Evolutionary conservation across 1,284 basidiomycete species (phyloP).

Genomic region (Rhodotorula glutinis): DNA sequence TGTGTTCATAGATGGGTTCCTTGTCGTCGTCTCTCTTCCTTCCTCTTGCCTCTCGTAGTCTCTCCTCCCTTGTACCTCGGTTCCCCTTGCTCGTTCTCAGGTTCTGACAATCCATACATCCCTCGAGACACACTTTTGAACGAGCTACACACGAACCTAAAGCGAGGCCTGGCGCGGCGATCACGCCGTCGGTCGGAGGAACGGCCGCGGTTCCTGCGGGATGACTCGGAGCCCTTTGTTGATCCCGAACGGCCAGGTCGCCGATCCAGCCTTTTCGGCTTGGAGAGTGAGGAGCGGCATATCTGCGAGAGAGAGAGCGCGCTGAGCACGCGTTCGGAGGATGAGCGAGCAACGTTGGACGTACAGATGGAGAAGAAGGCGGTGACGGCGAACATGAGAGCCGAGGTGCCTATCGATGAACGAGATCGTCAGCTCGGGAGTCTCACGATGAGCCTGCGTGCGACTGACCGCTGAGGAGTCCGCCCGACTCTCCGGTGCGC

Average conservation of each 20-base stretch:
- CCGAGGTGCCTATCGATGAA: constrained; percentile 3
- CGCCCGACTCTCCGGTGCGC: constrained; percentile 3
- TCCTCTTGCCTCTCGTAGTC: too few relatives aligned
- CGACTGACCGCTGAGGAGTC: constrained; percentile 18
- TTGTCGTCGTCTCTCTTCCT: too few relatives aligned
- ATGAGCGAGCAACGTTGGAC: background rate
- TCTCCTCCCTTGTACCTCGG: too few relatives aligned
- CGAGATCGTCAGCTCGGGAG: background rate
- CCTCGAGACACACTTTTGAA: too few relatives aligned
- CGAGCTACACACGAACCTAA: too few relatives aligned
- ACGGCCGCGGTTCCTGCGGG: background rate
- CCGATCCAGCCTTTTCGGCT: constrained; percentile 11
- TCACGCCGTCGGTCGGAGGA: background rate
- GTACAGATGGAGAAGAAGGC: constrained; percentile 21
- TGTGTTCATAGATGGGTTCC: too few relatives aligned
- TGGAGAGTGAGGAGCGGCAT: constrained; percentile 16
- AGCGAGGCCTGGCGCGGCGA: too few relatives aligned
- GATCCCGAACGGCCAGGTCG: constrained; percentile 17
- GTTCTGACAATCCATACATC: too few relatives aligned
- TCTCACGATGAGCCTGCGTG: too few relatives aligned
- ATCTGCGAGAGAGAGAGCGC: background rate
- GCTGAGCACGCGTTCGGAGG: too few relatives aligned
- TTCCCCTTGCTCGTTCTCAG: too few relatives aligned
- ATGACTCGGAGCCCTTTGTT: constrained; percentile 16
- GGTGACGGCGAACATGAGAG: constrained; percentile 22